Percentiles rank a stretch among this genome's conserved stretches.
These are phyloP conservation scores for Jamesozyma jinghongensis DNA, from an alignment of 805 yeast genomes.

Conservation along the genomic window DNA sequence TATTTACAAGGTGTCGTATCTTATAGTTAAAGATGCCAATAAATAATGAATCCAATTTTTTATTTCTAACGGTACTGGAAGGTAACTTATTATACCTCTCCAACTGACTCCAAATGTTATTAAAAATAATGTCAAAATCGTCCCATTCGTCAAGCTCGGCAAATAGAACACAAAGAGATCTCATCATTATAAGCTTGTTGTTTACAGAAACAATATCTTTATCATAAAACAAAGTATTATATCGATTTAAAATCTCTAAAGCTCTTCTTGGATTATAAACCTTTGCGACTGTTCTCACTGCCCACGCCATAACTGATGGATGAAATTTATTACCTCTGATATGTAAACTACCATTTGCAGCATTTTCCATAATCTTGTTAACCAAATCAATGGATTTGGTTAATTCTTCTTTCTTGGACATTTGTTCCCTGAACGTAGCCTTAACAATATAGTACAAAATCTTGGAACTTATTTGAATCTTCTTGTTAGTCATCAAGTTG, in stretches of 20 bases:
- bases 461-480: conserved; percentile 20
- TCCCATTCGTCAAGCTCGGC: conserved; percentile 30
- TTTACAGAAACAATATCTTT: conserved; percentile 18
- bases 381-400: conserved; percentile 25
- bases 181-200: conserved; percentile 24
- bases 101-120: conserved; percentile 14
- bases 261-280: conserved; percentile 29
- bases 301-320: conserved; percentile 31
- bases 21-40: conserved; percentile 20
- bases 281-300: conserved; percentile 27
- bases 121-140: conserved; percentile 18
- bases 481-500: conserved; percentile 19
- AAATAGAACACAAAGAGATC: conserved; percentile 26
- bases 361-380: conserved; percentile 25
- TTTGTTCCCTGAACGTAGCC: conserved; percentile 25
- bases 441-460: conserved; percentile 26
- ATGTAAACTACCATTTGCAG: conserved; percentile 15
- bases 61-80: conserved; percentile 16
- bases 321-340: conserved; percentile 21
- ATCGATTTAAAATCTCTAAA: conserved; percentile 26
- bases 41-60: conserved; percentile 12
- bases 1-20: conserved; percentile 14
- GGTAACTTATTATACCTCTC: conserved; percentile 15
- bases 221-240: conserved; percentile 22
- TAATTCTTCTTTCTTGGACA: conserved; percentile 22